phyloP scores from a whole-genome alignment of 1,284 basidiomycete genomes.

The Fomitiporia mediterranea region DNA sequence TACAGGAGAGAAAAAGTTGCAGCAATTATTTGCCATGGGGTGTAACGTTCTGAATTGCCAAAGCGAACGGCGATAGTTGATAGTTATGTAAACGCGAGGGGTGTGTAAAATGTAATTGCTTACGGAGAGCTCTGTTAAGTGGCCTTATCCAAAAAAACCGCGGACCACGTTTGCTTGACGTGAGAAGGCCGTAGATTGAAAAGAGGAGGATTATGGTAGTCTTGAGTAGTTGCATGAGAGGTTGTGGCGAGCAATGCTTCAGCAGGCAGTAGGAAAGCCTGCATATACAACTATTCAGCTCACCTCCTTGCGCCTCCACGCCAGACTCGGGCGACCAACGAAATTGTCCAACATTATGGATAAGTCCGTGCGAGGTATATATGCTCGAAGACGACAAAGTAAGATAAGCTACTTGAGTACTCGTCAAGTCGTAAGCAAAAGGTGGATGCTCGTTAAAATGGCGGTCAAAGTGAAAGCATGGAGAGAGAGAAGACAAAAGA shows the following conservation, averaged over 20 bases:
- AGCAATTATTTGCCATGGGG: conserved; percentile 92
- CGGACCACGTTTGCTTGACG: conserved; percentile 66
- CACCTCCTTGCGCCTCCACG: conserved; percentile 75
- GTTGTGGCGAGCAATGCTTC: background rate
- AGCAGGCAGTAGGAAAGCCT: background rate
- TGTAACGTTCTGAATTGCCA: conserved; percentile 63
- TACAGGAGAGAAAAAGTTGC: conserved; percentile 84
- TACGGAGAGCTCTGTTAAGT: conserved; percentile 58
- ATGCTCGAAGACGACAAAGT: background rate
- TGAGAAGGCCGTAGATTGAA: conserved; percentile 78
- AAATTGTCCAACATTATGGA: conserved; percentile 77
- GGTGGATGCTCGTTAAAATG: background rate
- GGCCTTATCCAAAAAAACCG: conserved; percentile 57
- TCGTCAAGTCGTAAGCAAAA: background rate
- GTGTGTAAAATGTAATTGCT: conserved; percentile 26
- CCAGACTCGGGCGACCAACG: conserved; percentile 69
- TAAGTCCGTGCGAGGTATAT: background rate
- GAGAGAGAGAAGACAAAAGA: background rate
- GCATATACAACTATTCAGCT: conserved; percentile 9
- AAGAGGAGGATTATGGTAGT: conserved; percentile 86
- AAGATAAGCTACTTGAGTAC: background rate
- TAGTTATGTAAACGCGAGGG: background rate
- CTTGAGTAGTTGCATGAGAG: conserved; percentile 32
- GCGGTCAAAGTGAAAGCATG: background rate
- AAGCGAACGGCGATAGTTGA: conserved; percentile 1